Conservation (phyloP, 345 rosid genomes). For the Eucalyptus pauciflora region DNA sequence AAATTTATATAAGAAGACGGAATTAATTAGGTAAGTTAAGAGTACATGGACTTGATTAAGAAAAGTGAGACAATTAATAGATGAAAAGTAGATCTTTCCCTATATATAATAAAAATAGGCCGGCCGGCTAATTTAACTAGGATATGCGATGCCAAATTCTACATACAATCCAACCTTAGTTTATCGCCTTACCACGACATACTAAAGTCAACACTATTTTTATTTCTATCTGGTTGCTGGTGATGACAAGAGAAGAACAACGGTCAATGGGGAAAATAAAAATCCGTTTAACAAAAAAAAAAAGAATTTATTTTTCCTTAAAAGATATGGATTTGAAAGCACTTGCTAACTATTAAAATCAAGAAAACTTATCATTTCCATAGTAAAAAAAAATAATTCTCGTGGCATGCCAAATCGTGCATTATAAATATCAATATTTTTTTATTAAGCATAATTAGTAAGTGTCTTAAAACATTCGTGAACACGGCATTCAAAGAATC, state of each 20-base stretch:
- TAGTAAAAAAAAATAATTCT: fast-evolving
- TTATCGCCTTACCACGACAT: not conserved
- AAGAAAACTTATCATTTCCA: not conserved
- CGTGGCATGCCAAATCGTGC: not conserved
- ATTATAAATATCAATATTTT: not conserved
- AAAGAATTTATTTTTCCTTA: not conserved
- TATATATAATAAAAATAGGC: not conserved
- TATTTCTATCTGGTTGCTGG: not conserved
- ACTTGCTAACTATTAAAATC: not conserved
- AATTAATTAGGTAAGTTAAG: not conserved
- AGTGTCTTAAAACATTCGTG: not conserved
- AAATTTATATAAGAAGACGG: fast-evolving
- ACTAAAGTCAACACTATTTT: not conserved
- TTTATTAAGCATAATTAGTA: not conserved
- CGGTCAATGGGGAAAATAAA: not conserved
- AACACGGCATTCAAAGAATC: not conserved
- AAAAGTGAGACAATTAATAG: not conserved
- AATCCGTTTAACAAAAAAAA: not conserved
- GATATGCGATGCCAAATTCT: not conserved
- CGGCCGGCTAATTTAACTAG: not conserved
- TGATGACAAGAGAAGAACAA: not conserved
- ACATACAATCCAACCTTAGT: not conserved
- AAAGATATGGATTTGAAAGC: not conserved
- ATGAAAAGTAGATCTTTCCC: not conserved
- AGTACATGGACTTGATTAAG: not conserved